Conservation (phyloP, 2,329 filamentous ascomycete species). For the Coniochaeta ligniaria region DNA sequence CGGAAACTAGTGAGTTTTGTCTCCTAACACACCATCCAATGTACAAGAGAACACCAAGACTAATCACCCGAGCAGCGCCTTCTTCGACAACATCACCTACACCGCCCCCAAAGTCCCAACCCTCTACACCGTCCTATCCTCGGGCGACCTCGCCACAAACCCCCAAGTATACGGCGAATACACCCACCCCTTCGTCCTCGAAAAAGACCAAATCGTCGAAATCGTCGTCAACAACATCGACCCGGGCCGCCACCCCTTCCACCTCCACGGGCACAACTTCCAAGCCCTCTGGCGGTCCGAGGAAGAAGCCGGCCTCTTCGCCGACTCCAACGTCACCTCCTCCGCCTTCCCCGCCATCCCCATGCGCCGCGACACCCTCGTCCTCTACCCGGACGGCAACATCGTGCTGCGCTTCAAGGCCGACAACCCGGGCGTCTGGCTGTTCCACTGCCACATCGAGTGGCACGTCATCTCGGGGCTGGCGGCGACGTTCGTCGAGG, state of each 20-base stretch:
- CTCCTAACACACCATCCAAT: neutral
- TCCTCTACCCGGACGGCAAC: conserved; percentile 58
- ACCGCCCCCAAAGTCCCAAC: conserved; percentile 68
- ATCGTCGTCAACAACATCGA: conserved; percentile 74
- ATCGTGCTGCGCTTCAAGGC: conserved; percentile 61
- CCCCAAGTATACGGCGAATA: conserved; percentile 57
- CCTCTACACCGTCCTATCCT: conserved; percentile 66
- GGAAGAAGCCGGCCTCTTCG: conserved; percentile 51
- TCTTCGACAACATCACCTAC: conserved; percentile 76
- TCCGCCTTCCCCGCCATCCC: conserved; percentile 45
- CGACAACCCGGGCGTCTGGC: conserved; percentile 58
- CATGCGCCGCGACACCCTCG: conserved; percentile 62
- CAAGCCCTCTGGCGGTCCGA: conserved; percentile 56
- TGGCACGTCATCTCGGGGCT: conserved; percentile 69
- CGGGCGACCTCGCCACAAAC: conserved; percentile 51
- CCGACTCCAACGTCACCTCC: conserved; percentile 34
- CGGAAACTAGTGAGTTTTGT: conserved; percentile 49
- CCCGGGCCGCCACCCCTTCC: conserved; percentile 65
- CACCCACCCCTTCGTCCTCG: conserved; percentile 61
- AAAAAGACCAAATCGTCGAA: conserved; percentile 62
- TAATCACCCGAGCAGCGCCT: conserved; percentile 30
- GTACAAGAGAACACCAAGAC: neutral
- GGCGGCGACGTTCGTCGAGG: conserved; percentile 56
- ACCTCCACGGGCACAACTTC: conserved; percentile 71
- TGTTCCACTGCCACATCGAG: conserved; percentile 77